Conservation (phyloP, 768 basidiomycete genomes). For the Lepiota venenata region DNA sequence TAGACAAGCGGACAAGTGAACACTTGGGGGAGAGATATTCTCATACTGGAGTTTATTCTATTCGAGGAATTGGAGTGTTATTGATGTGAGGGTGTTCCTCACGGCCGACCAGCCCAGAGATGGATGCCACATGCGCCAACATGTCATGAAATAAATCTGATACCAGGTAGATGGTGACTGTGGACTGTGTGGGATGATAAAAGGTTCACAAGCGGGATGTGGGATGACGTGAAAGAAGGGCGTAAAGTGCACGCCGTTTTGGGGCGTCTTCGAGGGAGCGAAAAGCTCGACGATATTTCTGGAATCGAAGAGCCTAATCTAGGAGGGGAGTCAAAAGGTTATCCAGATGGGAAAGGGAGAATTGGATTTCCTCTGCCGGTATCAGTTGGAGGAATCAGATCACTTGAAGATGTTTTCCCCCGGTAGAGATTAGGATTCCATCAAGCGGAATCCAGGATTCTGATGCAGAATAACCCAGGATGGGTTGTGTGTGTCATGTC, state of each 20-base stretch:
- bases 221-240: conserved; percentile 2
- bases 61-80: neutral
- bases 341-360: conserved; percentile 22
- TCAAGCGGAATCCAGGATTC: conserved; percentile 16
- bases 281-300: conserved; percentile 18
- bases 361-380: conserved; percentile 12
- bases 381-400: conserved; percentile 18
- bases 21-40: neutral
- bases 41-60: neutral
- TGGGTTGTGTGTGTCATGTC: conserved; percentile 11
- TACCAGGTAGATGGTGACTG: neutral
- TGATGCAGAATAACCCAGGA: conserved; percentile 17
- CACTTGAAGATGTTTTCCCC: conserved; percentile 14
- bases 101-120: neutral
- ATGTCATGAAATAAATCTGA: neutral
- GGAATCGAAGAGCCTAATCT: conserved; percentile 16
- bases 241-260: conserved; percentile 12
- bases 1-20: neutral
- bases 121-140: neutral
- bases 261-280: conserved; percentile 16
- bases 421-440: conserved; percentile 1
- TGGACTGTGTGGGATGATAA: neutral
- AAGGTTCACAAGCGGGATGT: neutral
- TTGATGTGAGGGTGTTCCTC: neutral
- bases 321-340: conserved; percentile 24